phyloP scores from a whole-genome alignment of 148 eudicot genomes.

The Linanthus parryae region DNA sequence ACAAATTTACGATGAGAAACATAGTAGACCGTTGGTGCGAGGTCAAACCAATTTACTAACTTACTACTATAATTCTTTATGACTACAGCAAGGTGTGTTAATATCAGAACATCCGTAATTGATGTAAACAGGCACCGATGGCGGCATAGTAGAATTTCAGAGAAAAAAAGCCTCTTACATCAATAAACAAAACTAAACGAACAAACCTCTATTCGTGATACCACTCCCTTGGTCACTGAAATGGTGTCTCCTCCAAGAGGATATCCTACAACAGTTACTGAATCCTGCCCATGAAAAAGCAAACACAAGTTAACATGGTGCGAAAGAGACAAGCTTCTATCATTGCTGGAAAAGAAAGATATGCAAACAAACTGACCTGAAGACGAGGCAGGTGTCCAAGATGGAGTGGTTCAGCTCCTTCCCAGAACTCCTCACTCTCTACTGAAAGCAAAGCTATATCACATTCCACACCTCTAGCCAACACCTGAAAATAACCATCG shows the following conservation, averaged over 20 bases:
- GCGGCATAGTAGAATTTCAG: no score
- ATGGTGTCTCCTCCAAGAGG: conserved; percentile 99
- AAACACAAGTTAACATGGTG: conserved; percentile 1
- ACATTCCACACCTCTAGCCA: conserved; percentile 93
- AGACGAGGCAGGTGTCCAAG: conserved; percentile 80
- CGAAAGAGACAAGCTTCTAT: neutral
- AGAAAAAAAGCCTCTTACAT: no score
- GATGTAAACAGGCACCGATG: no score
- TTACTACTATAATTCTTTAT: no score
- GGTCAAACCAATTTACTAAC: no score
- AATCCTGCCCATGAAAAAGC: conserved; percentile 50
- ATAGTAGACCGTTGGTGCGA: no score
- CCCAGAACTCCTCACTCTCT: conserved; percentile 85
- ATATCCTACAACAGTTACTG: conserved; percentile 98
- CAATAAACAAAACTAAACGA: neutral
- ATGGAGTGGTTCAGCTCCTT: conserved; percentile 72
- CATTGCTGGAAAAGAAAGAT: neutral
- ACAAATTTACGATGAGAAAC: no score
- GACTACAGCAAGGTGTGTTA: no score
- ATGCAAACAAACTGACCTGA: conserved; percentile 45
- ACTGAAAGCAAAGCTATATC: conserved; percentile 92
- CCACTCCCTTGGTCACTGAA: conserved; percentile 97
- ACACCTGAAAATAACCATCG: conserved; percentile 64
- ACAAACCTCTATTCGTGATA: conserved; percentile 93
- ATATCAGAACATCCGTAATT: no score